A percentile compares a stretch with the other conserved stretches of the same genome.
Evolutionary conservation across 768 basidiomycete genomes (phyloP).

Genomic region (Naganishia vaughanmartiniae): DNA sequence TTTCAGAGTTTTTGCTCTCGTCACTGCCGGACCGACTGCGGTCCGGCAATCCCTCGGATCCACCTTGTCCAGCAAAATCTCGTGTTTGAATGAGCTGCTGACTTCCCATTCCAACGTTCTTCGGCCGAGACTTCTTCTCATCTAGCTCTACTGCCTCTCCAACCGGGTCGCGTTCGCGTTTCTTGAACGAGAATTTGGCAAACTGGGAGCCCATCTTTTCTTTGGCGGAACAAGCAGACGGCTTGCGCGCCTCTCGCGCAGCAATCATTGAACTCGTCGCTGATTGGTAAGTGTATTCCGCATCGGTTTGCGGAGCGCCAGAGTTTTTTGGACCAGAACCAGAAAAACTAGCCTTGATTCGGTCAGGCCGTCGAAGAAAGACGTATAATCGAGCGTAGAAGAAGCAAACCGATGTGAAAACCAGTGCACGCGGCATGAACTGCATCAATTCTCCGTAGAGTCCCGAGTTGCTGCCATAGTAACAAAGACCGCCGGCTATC

Average conservation of each 20-base stretch:
- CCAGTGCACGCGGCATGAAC: slow-evolving; percentile 50
- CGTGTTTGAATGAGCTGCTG: neutral
- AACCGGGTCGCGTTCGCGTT: slow-evolving; percentile 14
- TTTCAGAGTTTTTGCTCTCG: slow-evolving; percentile 28
- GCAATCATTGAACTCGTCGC: slow-evolving; percentile 16
- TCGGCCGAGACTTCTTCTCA: neutral
- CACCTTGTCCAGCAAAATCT: neutral
- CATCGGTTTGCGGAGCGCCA: slow-evolving; percentile 3
- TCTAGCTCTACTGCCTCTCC: neutral
- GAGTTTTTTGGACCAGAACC: slow-evolving; percentile 27
- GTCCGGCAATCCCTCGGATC: neutral
- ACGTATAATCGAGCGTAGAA: slow-evolving; percentile 51
- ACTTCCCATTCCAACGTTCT: neutral
- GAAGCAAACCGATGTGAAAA: slow-evolving; percentile 47
- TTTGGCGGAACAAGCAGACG: neutral
- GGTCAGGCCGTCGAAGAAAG: slow-evolving; percentile 53
- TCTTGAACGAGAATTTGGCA: slow-evolving; percentile 28
- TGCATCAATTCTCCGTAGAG: slow-evolving; percentile 51
- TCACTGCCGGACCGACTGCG: slow-evolving; percentile 9
- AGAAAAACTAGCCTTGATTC: slow-evolving; percentile 46
- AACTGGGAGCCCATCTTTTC: slow-evolving; percentile 10
- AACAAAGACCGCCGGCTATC: slow-evolving; percentile 47
- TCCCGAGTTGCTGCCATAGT: slow-evolving; percentile 46
- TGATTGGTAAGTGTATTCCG: slow-evolving; percentile 22
- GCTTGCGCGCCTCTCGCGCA: neutral